Percentiles rank a stretch among this genome's conserved stretches.
phyloP scores from a whole-genome alignment of 129 eudicot species.

The Centrapalus pauciflorus region DNA sequence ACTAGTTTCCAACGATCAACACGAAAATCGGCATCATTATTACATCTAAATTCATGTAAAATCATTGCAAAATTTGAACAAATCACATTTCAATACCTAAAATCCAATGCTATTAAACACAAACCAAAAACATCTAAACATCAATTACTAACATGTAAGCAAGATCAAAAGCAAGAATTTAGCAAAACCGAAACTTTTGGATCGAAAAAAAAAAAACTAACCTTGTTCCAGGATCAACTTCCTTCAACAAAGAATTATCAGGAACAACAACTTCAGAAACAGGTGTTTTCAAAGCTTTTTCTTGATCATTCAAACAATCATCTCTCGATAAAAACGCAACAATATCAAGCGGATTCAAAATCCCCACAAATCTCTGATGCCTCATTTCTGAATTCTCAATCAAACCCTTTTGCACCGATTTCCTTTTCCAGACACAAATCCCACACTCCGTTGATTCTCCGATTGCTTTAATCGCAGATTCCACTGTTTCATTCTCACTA shows the following conservation, averaged over 20 bases:
- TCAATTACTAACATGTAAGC: background rate
- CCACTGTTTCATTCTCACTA: slow-evolving; percentile 70
- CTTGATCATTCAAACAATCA: slow-evolving; percentile 72
- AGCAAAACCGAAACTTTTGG: background rate
- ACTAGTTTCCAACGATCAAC: no score
- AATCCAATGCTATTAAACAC: background rate
- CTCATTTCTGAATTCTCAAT: slow-evolving; percentile 67
- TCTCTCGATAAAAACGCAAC: slow-evolving; percentile 76
- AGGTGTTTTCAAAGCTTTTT: slow-evolving; percentile 72
- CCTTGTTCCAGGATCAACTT: slow-evolving; percentile 98
- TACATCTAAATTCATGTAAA: background rate
- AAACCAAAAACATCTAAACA: background rate
- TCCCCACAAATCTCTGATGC: slow-evolving; percentile 84
- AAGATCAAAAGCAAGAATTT: background rate
- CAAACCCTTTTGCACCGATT: slow-evolving; percentile 41
- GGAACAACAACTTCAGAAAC: slow-evolving; percentile 74
- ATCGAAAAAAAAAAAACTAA: slow-evolving; percentile 16
- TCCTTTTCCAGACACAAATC: slow-evolving; percentile 72
- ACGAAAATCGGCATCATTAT: no score
- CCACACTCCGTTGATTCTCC: slow-evolving; percentile 88
- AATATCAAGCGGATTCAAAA: slow-evolving; percentile 72
- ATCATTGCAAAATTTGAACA: background rate
- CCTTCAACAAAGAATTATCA: slow-evolving; percentile 53
- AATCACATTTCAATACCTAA: background rate
- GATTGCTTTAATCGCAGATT: slow-evolving; percentile 73